Conservation (phyloP, 192 early-diverging fungal species). For the Diversispora epigaea region DNA sequence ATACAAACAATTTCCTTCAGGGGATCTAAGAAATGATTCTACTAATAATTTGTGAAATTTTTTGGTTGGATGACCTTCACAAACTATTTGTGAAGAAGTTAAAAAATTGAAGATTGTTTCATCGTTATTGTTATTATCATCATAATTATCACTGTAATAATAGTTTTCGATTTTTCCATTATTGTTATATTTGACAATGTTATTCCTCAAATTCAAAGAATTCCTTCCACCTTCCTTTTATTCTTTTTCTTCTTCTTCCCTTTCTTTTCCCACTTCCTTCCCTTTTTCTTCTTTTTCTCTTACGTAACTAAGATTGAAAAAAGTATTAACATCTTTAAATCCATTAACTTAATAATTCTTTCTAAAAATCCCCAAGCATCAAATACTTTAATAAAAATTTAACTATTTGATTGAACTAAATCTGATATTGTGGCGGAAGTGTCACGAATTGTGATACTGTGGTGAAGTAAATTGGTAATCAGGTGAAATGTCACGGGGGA, state of each 20-base stretch:
- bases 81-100: background rate
- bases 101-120: too few species aligned
- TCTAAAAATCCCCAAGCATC: background rate
- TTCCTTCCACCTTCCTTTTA: too few species aligned
- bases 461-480: too few species aligned
- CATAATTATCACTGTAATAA: background rate
- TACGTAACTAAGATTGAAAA: background rate
- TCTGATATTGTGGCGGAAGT: too few species aligned
- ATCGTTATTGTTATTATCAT: background rate
- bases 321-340: background rate
- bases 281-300: too few species aligned
- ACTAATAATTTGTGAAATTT: background rate
- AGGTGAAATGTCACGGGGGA: too few species aligned
- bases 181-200: too few species aligned
- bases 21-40: background rate
- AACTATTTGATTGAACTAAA: background rate
- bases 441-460: too few species aligned
- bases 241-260: too few species aligned
- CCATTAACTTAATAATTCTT: background rate
- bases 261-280: too few species aligned
- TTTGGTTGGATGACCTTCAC: background rate
- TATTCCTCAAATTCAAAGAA: too few species aligned
- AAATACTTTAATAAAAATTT: background rate
- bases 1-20: background rate
- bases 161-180: too few species aligned